Percentiles rank a stretch among this genome's conserved stretches.
Conservation (phyloP, 2,329 filamentous ascomycete species). For the Calonectria fujianensis region DNA sequence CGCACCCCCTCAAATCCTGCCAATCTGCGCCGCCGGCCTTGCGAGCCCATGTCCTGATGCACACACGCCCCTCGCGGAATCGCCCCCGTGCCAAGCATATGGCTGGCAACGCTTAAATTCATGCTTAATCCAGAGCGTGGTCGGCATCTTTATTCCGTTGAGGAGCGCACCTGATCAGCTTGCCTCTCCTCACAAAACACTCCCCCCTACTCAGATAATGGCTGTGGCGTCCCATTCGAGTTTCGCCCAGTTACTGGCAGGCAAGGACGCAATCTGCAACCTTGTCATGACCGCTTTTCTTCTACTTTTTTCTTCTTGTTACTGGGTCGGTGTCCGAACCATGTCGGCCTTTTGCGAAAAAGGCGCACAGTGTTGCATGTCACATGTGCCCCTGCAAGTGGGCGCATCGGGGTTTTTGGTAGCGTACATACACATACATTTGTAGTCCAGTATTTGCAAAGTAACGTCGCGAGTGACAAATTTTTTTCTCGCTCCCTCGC, state of each 20-base stretch:
- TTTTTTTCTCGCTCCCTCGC: background rate
- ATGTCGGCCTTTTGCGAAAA: slow-evolving; percentile 24
- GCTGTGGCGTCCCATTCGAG: slow-evolving; percentile 46
- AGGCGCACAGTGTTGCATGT: slow-evolving; percentile 24
- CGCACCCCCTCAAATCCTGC: slow-evolving; percentile 8
- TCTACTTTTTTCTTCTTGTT: background rate
- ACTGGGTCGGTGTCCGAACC: slow-evolving; percentile 10
- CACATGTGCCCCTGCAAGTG: slow-evolving; percentile 23
- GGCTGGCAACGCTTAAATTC: slow-evolving; percentile 71
- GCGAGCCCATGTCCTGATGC: slow-evolving; percentile 36
- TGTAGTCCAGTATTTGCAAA: background rate
- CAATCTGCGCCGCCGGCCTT: slow-evolving; percentile 17
- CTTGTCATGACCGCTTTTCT: slow-evolving; percentile 9
- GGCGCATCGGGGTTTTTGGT: slow-evolving; percentile 11
- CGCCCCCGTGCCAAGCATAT: slow-evolving; percentile 63
- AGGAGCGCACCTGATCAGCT: slow-evolving; percentile 48
- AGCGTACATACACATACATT: slow-evolving; percentile 15
- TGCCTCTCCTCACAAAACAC: slow-evolving; percentile 19
- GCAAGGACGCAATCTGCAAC: slow-evolving; percentile 20
- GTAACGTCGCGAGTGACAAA: slow-evolving; percentile 2
- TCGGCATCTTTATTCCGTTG: slow-evolving; percentile 42
- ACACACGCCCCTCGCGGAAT: slow-evolving; percentile 52
- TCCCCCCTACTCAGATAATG: slow-evolving; percentile 42
- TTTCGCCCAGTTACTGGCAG: slow-evolving; percentile 27
- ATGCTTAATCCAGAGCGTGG: slow-evolving; percentile 66